Evolutionary conservation across 257 asterid species (phyloP).

Genomic region (Cynanchum wilfordii): DNA sequence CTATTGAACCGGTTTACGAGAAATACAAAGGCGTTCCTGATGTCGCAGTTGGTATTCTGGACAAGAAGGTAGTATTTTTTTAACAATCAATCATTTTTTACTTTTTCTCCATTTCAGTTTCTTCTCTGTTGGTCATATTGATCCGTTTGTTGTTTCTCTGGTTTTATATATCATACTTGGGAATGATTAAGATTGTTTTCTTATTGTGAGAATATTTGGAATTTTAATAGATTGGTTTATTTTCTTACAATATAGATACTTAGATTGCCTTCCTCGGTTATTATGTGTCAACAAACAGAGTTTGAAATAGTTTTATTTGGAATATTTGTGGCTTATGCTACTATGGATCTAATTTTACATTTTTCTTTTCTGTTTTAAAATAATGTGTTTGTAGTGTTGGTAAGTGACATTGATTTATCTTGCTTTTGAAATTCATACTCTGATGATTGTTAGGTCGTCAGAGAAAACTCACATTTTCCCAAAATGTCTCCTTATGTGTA

Average conservation of each 20-base stretch:
- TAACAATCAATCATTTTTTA: background rate
- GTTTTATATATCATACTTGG: background rate
- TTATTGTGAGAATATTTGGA: background rate
- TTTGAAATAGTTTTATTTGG: background rate
- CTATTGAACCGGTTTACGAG: constrained; percentile 49
- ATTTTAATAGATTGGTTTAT: background rate
- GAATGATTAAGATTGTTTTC: background rate
- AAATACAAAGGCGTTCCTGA: constrained; percentile 47
- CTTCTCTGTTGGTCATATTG: background rate
- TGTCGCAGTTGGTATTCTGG: constrained; percentile 54
- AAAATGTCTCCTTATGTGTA: background rate
- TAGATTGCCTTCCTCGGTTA: background rate
- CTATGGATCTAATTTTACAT: background rate
- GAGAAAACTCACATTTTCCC: background rate
- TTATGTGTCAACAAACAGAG: background rate
- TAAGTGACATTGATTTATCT: background rate
- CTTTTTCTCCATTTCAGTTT: background rate
- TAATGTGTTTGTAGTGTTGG: background rate
- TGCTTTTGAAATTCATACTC: background rate
- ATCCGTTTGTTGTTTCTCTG: background rate
- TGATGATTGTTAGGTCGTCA: background rate
- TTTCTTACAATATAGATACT: background rate
- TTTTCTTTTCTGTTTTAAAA: background rate
- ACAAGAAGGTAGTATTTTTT: constrained; percentile 46
- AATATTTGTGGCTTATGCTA: background rate